Conservation (phyloP, 768 basidiomycete species). For the Royoungia palumana region DNA sequence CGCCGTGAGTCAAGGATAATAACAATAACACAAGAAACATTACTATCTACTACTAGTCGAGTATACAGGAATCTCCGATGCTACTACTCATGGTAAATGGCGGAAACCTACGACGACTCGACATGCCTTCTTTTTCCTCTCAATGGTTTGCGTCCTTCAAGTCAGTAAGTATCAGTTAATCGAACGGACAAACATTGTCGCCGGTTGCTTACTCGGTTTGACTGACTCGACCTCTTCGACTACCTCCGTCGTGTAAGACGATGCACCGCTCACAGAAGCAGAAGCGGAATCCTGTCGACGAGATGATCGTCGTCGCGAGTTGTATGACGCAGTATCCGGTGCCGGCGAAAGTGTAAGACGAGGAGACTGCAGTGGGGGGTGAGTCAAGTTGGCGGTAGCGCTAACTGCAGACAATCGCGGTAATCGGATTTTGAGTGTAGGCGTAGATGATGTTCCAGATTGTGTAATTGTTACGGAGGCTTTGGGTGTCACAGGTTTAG, state of each 20-base stretch:
- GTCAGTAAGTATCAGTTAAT: neutral
- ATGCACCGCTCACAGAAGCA: conserved; percentile 31
- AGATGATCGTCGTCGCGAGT: conserved; percentile 27
- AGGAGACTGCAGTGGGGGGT: conserved; percentile 22
- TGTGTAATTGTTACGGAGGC: conserved; percentile 35
- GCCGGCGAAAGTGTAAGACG: conserved; percentile 19
- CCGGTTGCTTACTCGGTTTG: conserved; percentile 28
- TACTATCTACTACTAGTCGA: conserved; percentile 20
- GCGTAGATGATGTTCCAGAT: conserved; percentile 30
- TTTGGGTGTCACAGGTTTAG: conserved; percentile 31
- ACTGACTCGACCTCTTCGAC: conserved; percentile 23
- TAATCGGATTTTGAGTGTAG: conserved; percentile 34
- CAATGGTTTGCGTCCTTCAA: conserved; percentile 22
- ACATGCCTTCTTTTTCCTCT: conserved; percentile 22
- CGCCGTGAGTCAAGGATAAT: neutral
- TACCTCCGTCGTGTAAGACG: conserved; percentile 29
- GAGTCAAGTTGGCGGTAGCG: conserved; percentile 17
- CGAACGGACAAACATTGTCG: neutral
- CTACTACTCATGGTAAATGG: conserved; percentile 1
- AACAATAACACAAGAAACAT: too few species aligned
- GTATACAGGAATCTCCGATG: conserved; percentile 17
- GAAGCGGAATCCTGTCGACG: conserved; percentile 30
- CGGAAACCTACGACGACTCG: conserved; percentile 14
- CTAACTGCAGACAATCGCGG: conserved; percentile 32
- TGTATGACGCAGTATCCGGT: conserved; percentile 19